Evolutionary conservation across 1,284 basidiomycete species (phyloP), one percentile per base, ranked within the genome.

Genomic region (Pholiota adiposa): DNA sequence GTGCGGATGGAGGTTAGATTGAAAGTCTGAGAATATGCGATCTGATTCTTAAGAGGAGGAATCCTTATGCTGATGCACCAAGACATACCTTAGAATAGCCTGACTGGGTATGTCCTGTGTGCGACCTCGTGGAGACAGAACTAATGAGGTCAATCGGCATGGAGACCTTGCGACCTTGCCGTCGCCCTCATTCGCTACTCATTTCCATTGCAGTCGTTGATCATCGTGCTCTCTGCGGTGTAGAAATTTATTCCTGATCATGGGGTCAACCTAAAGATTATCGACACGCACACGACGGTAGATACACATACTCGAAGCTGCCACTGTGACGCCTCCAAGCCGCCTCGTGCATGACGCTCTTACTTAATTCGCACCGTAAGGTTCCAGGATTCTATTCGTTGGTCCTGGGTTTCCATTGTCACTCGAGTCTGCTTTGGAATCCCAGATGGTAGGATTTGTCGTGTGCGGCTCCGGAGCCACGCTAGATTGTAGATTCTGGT

Each of bases 351-450:
- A 23, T 43, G 8, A 19, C 19, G 5, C 18, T 41, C 8, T 48
- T 48, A 27, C 27, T 48, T 23, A 25, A 48, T 31, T 21, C 46
- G 23, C 46, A 11, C 29, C 29, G 23, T 48, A 48, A 48, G 25
- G 46, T 25, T 48, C 46, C 25, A 12, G 14, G 12, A 29, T 11
- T 21, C 23, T 43, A n/a, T n/a, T n/a, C n/a, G n/a, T n/a, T n/a
- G n/a, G n/a, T n/a, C n/a, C 46, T 48, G 46, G 44, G 12, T 23
- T 46, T 23, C 25, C n/a, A 34, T 50, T 31, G n/a, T 29, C n/a
- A 4, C 8, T 50, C 19, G 31, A 33, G 31, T 25, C 25, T 29
- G 7, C 3, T 31, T 50, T 65, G 19, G 69, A 69, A 62, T 50
- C 31, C 29, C 2, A 12, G 25, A 16, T 21, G 25, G 16, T 50